phyloP scores from a whole-genome alignment of 768 basidiomycete genomes.

The Pleurotus sapidus region DNA sequence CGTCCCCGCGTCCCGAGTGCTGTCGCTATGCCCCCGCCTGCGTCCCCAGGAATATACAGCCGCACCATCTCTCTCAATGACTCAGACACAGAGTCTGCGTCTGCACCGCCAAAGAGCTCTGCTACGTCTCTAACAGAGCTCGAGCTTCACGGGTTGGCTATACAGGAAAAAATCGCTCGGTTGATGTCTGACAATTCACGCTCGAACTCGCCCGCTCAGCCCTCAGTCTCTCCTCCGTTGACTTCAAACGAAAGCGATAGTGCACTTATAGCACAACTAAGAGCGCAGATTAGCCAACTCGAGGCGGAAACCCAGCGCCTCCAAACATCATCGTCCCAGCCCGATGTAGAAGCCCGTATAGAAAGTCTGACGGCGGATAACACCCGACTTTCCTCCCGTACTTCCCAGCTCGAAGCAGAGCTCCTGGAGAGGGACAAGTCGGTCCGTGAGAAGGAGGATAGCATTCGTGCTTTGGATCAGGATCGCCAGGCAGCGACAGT shows the following conservation, averaged over 20 bases:
- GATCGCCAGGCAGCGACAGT: slow-evolving; percentile 42
- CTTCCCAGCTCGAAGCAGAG: slow-evolving; percentile 1
- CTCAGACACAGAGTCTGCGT: not conserved
- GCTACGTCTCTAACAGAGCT: slow-evolving; percentile 27
- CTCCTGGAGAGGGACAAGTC: not conserved
- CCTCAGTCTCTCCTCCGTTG: slow-evolving; percentile 15
- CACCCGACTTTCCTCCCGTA: not conserved
- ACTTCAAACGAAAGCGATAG: not conserved
- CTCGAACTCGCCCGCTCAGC: slow-evolving; percentile 7
- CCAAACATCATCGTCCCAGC: not conserved
- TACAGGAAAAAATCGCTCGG: slow-evolving; percentile 49
- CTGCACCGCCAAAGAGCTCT: not conserved
- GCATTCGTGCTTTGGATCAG: slow-evolving; percentile 22
- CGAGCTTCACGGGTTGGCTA: slow-evolving; percentile 32
- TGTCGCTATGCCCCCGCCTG: slow-evolving; percentile 80
- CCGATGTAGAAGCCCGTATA: not conserved
- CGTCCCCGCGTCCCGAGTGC: slow-evolving; percentile 67
- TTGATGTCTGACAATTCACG: slow-evolving; percentile 32
- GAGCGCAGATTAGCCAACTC: not conserved
- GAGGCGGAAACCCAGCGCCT: slow-evolving; percentile 2
- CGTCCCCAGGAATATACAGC: slow-evolving; percentile 50
- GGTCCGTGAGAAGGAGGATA: not conserved
- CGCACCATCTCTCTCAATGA: slow-evolving; percentile 38
- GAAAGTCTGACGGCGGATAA: not conserved
- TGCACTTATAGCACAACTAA: not conserved